Percentiles rank a stretch among this genome's conserved stretches.
Conservation (phyloP, 495 filamentous ascomycete species). For the Annulohypoxylon maeteangense region DNA sequence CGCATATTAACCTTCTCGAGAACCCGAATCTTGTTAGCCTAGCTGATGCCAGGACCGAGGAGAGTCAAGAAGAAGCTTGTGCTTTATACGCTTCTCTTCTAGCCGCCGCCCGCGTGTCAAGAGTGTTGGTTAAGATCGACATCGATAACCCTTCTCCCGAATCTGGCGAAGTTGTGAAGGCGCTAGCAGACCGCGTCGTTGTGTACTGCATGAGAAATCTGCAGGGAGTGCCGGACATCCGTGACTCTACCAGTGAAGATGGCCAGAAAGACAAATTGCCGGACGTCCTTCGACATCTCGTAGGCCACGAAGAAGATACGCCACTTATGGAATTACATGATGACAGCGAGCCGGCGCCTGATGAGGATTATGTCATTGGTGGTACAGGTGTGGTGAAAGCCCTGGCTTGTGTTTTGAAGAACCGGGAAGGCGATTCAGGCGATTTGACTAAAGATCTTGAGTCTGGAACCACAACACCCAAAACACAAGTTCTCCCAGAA, state of each 20-base stretch:
- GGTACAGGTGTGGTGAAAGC: constrained; percentile 96
- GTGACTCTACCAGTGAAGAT: constrained; percentile 44
- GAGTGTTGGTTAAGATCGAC: constrained; percentile 86
- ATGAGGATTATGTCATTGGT: constrained; percentile 95
- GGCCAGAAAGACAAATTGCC: constrained; percentile 57
- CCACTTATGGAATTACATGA: constrained; percentile 63
- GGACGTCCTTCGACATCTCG: constrained; percentile 65
- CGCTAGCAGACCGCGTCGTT: constrained; percentile 90
- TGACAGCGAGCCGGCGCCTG: constrained; percentile 78
- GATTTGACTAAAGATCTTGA: constrained; percentile 57
- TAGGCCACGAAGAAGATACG: constrained; percentile 71
- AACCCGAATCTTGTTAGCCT: constrained; percentile 77
- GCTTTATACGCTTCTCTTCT: constrained; percentile 93
- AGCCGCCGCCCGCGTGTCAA: constrained; percentile 85
- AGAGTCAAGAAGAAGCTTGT: constrained; percentile 87
- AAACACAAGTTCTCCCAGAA: constrained; percentile 49
- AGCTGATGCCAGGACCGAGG: constrained; percentile 74
- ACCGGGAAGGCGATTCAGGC: constrained; percentile 68
- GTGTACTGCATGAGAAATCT: constrained; percentile 94
- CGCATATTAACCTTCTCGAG: constrained; percentile 88
- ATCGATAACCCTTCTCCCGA: constrained; percentile 84
- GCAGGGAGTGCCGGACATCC: constrained; percentile 65
- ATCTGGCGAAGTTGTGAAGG: constrained; percentile 89
- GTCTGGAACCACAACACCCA: constrained; percentile 39
- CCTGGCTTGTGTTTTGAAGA: constrained; percentile 86